phyloP scores from a whole-genome alignment of 768 basidiomycete species.

The Lactarius evosmus region DNA sequence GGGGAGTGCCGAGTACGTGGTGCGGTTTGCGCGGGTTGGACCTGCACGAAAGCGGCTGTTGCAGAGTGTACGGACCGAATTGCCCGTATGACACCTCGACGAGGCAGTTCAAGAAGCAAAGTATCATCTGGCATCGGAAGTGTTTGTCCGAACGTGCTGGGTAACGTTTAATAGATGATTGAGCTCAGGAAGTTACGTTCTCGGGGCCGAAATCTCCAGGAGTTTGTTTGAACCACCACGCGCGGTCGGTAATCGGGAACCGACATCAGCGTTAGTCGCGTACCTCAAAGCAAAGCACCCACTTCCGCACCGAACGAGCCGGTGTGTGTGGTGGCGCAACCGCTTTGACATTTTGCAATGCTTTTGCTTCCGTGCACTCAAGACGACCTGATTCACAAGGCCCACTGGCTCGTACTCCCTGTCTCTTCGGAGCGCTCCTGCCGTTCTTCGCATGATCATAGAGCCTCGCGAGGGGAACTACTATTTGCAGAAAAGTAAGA shows the following conservation, averaged over 20 bases:
- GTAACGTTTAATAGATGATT: neutral
- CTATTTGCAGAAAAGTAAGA: neutral
- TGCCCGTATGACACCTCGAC: neutral
- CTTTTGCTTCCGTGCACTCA: neutral
- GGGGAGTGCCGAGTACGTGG: neutral
- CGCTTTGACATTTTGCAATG: neutral
- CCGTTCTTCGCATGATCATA: neutral
- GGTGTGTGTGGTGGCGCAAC: neutral
- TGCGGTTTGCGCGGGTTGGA: neutral
- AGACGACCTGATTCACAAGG: neutral
- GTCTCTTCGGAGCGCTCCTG: neutral
- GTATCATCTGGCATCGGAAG: neutral
- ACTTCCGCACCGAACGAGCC: slow-evolving; percentile 17
- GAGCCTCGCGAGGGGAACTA: neutral
- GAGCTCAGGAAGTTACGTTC: neutral
- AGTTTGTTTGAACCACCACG: neutral
- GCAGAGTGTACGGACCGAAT: slow-evolving; percentile 10
- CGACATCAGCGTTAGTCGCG: neutral
- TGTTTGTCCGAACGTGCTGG: neutral
- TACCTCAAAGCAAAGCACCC: neutral
- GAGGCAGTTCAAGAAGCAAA: neutral
- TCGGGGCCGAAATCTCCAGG: neutral
- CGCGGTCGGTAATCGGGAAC: neutral
- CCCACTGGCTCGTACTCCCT: neutral
- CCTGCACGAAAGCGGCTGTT: neutral